Percentiles rank a stretch among this genome's conserved stretches.
These are phyloP conservation scores for Ganoderma leucocontextum DNA, from an alignment of 1,284 basidiomycete species.

Conservation along the genomic window DNA sequence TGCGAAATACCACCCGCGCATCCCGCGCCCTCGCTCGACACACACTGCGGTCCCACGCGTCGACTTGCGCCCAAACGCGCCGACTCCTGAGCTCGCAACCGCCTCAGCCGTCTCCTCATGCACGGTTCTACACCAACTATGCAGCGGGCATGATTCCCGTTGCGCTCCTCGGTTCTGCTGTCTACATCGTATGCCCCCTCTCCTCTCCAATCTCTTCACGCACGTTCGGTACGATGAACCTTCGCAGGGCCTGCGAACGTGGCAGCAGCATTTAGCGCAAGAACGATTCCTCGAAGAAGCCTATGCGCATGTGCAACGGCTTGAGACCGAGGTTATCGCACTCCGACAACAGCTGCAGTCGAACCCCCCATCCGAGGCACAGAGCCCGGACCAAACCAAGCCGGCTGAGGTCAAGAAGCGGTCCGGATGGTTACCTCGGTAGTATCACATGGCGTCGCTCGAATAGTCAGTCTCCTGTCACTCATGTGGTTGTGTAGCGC, in stretches of 20 bases:
- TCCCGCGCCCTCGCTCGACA: constrained; percentile 17
- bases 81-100: constrained; percentile 24
- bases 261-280: constrained; percentile 67
- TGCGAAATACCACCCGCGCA: neutral
- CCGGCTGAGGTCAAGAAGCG: constrained; percentile 18
- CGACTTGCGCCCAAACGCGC: constrained; percentile 16
- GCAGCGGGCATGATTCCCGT: constrained; percentile 81
- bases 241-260: constrained; percentile 66
- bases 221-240: constrained; percentile 13
- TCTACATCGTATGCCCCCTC: constrained; percentile 68
- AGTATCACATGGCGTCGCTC: constrained; percentile 6
- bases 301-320: constrained; percentile 52
- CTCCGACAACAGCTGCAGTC: constrained; percentile 36
- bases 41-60: constrained; percentile 7
- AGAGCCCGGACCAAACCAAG: neutral
- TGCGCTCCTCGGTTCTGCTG: constrained; percentile 75
- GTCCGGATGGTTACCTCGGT: constrained; percentile 29
- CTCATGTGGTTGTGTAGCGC: constrained; percentile 6
- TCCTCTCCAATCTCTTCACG: constrained; percentile 13
- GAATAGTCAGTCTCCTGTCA: neutral
- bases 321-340: constrained; percentile 68
- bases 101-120: constrained; percentile 56
- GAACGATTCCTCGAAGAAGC: constrained; percentile 76
- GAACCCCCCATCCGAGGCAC: neutral
- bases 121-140: constrained; percentile 69